Conservation (phyloP, 116 monocot genomes). For the Zostera marina region DNA sequence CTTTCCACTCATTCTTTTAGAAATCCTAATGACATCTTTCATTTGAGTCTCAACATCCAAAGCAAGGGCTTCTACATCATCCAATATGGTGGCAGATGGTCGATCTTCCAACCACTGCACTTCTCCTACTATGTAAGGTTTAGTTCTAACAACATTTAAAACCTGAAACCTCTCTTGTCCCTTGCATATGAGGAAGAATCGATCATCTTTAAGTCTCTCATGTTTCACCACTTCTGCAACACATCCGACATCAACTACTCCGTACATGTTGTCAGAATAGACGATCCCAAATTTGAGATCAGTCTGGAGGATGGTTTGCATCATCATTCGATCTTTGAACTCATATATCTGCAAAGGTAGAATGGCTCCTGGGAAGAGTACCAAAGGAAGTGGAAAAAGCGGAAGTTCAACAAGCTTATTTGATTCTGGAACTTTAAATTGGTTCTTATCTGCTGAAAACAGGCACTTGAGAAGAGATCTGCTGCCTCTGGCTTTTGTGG, state of each 20-base stretch:
- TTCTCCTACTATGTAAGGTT: constrained; percentile 29
- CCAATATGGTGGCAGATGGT: constrained; percentile 4
- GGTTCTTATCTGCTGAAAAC: too few species aligned
- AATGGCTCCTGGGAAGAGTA: constrained; percentile 33
- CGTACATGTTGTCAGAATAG: constrained; percentile 24
- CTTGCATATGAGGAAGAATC: constrained; percentile 40
- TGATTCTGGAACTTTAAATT: too few species aligned
- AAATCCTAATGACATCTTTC: constrained; percentile 30
- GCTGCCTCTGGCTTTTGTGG: too few species aligned
- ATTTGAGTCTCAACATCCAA: constrained; percentile 29
- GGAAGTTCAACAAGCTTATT: constrained; percentile 17
- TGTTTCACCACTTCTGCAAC: constrained; percentile 39
- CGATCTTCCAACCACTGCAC: constrained; percentile 35
- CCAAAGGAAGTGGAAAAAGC: constrained; percentile 27
- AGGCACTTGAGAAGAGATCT: too few species aligned
- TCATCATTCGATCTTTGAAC: constrained; percentile 33
- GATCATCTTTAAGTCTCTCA: constrained; percentile 35
- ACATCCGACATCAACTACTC: constrained; percentile 27
- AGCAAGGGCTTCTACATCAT: constrained; percentile 16
- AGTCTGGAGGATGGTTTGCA: constrained; percentile 36
- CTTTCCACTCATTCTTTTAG: constrained; percentile 33
- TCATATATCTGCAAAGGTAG: constrained; percentile 39
- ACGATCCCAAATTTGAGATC: constrained; percentile 32
- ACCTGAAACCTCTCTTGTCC: constrained; percentile 39
- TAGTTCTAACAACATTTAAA: constrained; percentile 10